Conservation (phyloP, 2,329 filamentous ascomycete genomes). For the Neofusicoccum kwambonambiense region DNA sequence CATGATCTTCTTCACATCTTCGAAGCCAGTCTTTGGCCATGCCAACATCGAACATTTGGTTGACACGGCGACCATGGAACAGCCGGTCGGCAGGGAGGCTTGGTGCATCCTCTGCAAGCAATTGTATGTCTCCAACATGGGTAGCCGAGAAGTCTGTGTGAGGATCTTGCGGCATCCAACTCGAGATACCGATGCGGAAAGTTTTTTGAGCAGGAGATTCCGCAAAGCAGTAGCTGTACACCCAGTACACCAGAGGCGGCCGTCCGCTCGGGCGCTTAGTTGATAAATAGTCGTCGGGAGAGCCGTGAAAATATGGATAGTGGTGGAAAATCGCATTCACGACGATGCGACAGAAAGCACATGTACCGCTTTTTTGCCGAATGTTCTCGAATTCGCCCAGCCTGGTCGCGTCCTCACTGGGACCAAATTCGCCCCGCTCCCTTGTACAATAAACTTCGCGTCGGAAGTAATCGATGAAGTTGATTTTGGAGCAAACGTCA, state of each 20-base stretch:
- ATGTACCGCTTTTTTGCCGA: not conserved
- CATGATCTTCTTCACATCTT: not conserved
- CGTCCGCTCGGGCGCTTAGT: no score
- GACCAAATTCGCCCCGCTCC: no score
- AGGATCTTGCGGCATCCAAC: not conserved
- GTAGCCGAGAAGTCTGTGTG: not conserved
- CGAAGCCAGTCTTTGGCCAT: not conserved
- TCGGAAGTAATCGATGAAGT: not conserved
- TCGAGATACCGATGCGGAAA: not conserved
- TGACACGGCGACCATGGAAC: not conserved
- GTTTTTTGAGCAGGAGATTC: not conserved
- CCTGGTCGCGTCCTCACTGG: no score
- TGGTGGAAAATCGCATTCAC: not conserved
- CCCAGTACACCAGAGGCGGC: not conserved
- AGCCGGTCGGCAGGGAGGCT: not conserved
- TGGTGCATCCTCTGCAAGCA: not conserved
- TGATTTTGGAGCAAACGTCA: not conserved
- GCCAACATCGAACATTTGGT: not conserved
- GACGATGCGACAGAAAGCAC: not conserved
- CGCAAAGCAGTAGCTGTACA: not conserved
- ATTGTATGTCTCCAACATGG: not conserved
- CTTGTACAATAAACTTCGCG: not conserved
- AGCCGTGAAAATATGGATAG: no score
- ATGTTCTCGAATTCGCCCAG: not conserved
- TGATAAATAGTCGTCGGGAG: no score